Percentiles rank a stretch among this genome's conserved stretches.
Evolutionary conservation across 495 filamentous ascomycete genomes (phyloP).

Genomic region (Mytilinidion resinicola): DNA sequence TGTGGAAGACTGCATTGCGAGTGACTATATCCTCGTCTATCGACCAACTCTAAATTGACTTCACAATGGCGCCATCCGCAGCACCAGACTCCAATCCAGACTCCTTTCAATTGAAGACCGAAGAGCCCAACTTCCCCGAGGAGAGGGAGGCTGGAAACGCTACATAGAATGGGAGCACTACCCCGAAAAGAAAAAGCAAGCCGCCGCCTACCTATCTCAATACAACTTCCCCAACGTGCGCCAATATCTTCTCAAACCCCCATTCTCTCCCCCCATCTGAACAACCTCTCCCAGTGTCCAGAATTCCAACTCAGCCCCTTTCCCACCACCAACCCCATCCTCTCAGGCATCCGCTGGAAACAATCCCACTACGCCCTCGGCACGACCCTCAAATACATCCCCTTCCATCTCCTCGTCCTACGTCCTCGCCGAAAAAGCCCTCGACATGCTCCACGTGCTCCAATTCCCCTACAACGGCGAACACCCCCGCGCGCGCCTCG

Average conservation of each 20-base stretch:
- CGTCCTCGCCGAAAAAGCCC: conserved; percentile 55
- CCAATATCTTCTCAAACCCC: neutral
- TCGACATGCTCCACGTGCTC: conserved; percentile 61
- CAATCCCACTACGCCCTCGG: conserved; percentile 58
- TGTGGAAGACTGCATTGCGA: no score
- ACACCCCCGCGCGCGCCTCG: conserved; percentile 47
- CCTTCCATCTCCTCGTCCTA: conserved; percentile 52
- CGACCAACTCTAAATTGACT: no score
- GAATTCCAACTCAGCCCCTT: conserved; percentile 56
- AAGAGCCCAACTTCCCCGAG: conserved; percentile 19
- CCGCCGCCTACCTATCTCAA: conserved; percentile 48
- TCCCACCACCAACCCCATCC: conserved; percentile 56
- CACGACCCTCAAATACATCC: conserved; percentile 41
- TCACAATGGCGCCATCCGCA: no score
- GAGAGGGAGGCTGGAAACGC: conserved; percentile 23
- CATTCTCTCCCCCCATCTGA: neutral
- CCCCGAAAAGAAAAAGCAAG: conserved; percentile 56
- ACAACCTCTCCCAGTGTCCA: conserved; percentile 35
- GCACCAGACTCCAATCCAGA: conserved; percentile 12
- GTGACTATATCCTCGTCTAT: no score
- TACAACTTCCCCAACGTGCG: conserved; percentile 47
- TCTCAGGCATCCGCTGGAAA: conserved; percentile 59
- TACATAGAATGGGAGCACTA: conserved; percentile 68
- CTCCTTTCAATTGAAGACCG: conserved; percentile 8
- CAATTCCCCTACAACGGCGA: conserved; percentile 71